A percentile compares a stretch with the other conserved stretches of the same genome.
These are phyloP conservation scores for Clarireedia sp. DNA, from an alignment of 2,329 filamentous ascomycete genomes.

Conservation along the genomic window DNA sequence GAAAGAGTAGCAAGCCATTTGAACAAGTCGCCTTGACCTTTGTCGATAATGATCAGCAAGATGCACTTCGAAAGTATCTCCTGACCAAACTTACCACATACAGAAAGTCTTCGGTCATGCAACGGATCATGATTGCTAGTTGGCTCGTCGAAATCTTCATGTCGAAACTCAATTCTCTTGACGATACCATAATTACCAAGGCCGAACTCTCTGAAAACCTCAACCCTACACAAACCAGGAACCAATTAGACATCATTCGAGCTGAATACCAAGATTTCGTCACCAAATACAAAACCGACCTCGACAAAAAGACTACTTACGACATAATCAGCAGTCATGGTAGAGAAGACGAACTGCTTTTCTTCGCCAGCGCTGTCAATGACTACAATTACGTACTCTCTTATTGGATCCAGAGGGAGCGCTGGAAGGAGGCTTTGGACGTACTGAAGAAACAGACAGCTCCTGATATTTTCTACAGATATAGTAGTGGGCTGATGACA, in stretches of 20 bases:
- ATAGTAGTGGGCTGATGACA: conserved; percentile 93
- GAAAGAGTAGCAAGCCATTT: conserved; percentile 92
- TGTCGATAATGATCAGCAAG: conserved; percentile 82
- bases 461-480: conserved; percentile 89
- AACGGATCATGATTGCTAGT: conserved; percentile 86
- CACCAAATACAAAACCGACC: conserved; percentile 71
- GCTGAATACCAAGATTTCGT: conserved; percentile 86
- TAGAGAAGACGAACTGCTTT: conserved; percentile 83
- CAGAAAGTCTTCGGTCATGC: conserved; percentile 82
- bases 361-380: conserved; percentile 79
- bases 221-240: conserved; percentile 61
- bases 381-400: conserved; percentile 93
- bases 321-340: conserved; percentile 95
- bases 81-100: conserved; percentile 73
- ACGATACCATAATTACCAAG: conserved; percentile 87
- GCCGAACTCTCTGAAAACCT: conserved; percentile 69
- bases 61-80: conserved; percentile 85
- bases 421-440: conserved; percentile 78
- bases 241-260: conserved; percentile 62
- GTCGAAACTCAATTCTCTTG: conserved; percentile 89
- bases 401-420: conserved; percentile 95
- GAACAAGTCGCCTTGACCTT: conserved; percentile 90
- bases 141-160: conserved; percentile 97
- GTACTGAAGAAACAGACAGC: conserved; percentile 92
- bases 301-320: conserved; percentile 88